These are phyloP conservation scores for Pseudonitzschia multistriata DNA, from an alignment of 108 stramenopile genomes.

Conservation along the genomic window DNA sequence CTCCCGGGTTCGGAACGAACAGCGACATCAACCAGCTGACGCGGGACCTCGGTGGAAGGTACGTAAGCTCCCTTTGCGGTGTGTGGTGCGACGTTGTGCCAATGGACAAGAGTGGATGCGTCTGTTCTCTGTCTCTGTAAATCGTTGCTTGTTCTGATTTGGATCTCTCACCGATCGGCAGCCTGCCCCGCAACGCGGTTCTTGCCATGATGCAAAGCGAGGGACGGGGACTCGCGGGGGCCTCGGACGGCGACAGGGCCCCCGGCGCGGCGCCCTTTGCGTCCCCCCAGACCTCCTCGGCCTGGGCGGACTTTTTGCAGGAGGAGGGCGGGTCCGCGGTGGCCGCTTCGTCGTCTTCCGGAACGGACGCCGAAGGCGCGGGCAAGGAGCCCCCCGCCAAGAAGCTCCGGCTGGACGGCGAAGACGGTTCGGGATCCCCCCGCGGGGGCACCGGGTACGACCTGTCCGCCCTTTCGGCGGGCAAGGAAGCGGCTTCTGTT, in stretches of 20 bases:
- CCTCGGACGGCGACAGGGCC: background rate
- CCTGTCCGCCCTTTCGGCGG: constrained; percentile 13
- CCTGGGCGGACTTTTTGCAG: constrained; percentile 85
- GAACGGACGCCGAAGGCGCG: background rate
- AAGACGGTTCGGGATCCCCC: constrained; percentile 2
- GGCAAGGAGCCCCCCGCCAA: constrained; percentile 30
- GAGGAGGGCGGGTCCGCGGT: constrained; percentile 55
- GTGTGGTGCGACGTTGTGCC: background rate
- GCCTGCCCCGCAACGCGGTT: constrained; percentile 54
- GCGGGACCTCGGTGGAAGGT: constrained; percentile 34
- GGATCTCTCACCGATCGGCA: background rate
- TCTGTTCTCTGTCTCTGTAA: background rate
- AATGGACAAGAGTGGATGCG: background rate
- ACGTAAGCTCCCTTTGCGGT: background rate
- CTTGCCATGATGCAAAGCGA: constrained; percentile 68
- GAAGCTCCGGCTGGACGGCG: constrained; percentile 19
- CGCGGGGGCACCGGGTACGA: constrained; percentile 31
- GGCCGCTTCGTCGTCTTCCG: constrained; percentile 10
- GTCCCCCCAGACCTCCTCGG: constrained; percentile 50
- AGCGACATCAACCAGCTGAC: constrained; percentile 40
- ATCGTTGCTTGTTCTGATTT: constrained; percentile 6
- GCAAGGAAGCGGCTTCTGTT: constrained; percentile 10
- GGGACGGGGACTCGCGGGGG: constrained; percentile 53
- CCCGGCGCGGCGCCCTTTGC: constrained; percentile 25
- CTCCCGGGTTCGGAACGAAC: constrained; percentile 56